These are phyloP conservation scores for Cubamyces lactineus DNA, from an alignment of 768 basidiomycete species.

Conservation along the genomic window DNA sequence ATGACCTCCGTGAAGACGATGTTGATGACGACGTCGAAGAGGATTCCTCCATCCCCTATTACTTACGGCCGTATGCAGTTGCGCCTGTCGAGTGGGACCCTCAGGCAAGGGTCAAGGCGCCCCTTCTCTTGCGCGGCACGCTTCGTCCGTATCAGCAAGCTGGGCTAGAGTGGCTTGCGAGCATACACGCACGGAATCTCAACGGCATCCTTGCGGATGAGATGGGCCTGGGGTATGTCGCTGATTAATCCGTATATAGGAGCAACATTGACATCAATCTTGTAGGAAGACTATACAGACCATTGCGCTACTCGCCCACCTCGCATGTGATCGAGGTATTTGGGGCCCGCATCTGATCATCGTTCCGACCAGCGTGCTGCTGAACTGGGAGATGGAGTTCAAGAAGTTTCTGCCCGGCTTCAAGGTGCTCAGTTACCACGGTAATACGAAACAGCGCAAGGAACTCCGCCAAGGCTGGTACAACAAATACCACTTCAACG, in stretches of 20 bases:
- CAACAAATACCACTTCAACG: conserved; percentile 87
- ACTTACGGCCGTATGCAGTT: conserved; percentile 72
- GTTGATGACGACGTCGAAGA: conserved; percentile 48
- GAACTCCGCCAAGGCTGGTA: conserved; percentile 91
- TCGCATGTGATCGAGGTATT: conserved; percentile 88
- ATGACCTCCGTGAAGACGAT: conserved; percentile 38
- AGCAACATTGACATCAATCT: conserved; percentile 10
- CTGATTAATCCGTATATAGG: not conserved
- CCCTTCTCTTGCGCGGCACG: conserved; percentile 80
- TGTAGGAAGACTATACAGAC: conserved; percentile 94
- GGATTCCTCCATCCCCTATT: conserved; percentile 40
- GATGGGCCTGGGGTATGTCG: conserved; percentile 89
- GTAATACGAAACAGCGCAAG: conserved; percentile 84
- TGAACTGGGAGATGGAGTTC: conserved; percentile 98
- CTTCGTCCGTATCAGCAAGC: conserved; percentile 93
- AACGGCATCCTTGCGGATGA: conserved; percentile 91
- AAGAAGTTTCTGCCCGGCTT: conserved; percentile 94
- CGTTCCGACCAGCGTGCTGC: conserved; percentile 88
- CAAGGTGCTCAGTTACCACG: conserved; percentile 87
- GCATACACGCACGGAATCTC: conserved; percentile 76
- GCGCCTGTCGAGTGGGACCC: conserved; percentile 71
- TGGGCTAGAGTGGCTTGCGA: conserved; percentile 93
- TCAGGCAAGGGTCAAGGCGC: conserved; percentile 58
- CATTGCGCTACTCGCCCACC: conserved; percentile 89
- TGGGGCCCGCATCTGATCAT: conserved; percentile 94